Evolutionary conservation across 2,329 filamentous ascomycete genomes (phyloP).

Genomic region (Fusarium lateritium): DNA sequence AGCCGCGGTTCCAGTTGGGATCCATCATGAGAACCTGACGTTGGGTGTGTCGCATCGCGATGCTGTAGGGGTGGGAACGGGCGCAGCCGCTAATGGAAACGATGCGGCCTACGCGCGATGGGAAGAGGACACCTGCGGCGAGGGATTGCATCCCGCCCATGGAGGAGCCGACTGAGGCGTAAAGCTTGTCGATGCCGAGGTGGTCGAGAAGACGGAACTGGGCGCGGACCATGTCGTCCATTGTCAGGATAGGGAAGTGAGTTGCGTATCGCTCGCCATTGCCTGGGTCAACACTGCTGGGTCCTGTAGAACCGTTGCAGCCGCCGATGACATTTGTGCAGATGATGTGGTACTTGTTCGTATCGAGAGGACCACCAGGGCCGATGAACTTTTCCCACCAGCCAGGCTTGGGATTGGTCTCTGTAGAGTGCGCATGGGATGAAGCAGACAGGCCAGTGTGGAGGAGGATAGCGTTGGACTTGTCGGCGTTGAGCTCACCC

Average conservation of each 20-base stretch:
- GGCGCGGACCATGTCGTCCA: slow-evolving; percentile 97
- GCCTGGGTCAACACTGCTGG: slow-evolving; percentile 87
- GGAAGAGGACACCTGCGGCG: slow-evolving; percentile 87
- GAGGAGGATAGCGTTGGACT: slow-evolving; percentile 89
- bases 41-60: slow-evolving; percentile 98
- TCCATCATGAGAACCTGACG: slow-evolving; percentile 99
- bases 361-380: slow-evolving; percentile 86
- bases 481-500: slow-evolving; percentile 84
- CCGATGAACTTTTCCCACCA: slow-evolving; percentile 99
- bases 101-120: slow-evolving; percentile 83
- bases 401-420: slow-evolving; percentile 85
- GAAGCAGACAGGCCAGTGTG: slow-evolving; percentile 98
- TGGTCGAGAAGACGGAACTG: slow-evolving; percentile 91
- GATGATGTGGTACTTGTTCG: slow-evolving; percentile 91
- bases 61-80: slow-evolving; percentile 95
- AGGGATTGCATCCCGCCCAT: slow-evolving; percentile 99
- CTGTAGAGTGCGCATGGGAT: slow-evolving; percentile 95
- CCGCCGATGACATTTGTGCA: slow-evolving; percentile 98
- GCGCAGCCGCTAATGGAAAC: slow-evolving; percentile 95
- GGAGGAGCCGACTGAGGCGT: slow-evolving; percentile 93
- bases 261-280: slow-evolving; percentile 93
- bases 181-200: slow-evolving; percentile 82
- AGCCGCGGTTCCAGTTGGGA: slow-evolving; percentile 94
- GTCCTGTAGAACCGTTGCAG: slow-evolving; percentile 96
- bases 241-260: slow-evolving; percentile 93